Conservation (phyloP, 306 rosid genomes). For the Urtica urens region DNA sequence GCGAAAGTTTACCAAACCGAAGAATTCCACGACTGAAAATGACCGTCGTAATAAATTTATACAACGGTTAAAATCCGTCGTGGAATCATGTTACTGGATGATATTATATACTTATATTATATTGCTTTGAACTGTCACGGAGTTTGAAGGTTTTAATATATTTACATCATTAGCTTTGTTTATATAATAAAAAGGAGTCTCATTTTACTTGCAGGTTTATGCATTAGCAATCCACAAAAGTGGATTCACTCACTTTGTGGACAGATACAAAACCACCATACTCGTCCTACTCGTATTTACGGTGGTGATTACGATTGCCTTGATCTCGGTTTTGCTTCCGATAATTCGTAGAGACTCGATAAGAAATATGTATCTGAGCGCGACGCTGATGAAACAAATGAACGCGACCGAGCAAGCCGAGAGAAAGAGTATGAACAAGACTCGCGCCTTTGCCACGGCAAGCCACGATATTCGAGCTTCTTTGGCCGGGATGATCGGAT, state of each 20-base stretch:
- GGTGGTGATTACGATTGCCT: constrained; percentile 14
- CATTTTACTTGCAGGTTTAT: constrained; percentile 29
- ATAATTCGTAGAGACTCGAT: constrained; percentile 17
- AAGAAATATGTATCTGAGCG: constrained; percentile 48
- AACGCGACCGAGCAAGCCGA: constrained; percentile 72
- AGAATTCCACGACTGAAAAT: too few species aligned
- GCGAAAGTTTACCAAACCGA: too few species aligned
- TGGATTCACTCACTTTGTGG: constrained; percentile 12
- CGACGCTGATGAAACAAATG: constrained; percentile 44
- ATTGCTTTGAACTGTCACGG: too few species aligned
- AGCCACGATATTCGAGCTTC: constrained; percentile 71
- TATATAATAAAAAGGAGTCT: neutral
- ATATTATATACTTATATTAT: too few species aligned
- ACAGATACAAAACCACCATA: constrained; percentile 16
- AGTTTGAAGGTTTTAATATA: too few species aligned
- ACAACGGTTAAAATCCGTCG: neutral
- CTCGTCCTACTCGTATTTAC: constrained; percentile 22
- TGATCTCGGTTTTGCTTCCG: constrained; percentile 21
- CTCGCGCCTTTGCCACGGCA: constrained; percentile 47
- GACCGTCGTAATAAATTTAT: too few species aligned
- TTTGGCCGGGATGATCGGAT: constrained; percentile 60
- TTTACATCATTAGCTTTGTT: neutral
- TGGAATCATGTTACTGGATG: neutral
- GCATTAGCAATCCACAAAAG: constrained; percentile 34
- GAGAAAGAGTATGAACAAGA: constrained; percentile 63